These are phyloP conservation scores for Helianthus tuberosus DNA, from an alignment of 129 eudicot genomes.

Conservation along the genomic window DNA sequence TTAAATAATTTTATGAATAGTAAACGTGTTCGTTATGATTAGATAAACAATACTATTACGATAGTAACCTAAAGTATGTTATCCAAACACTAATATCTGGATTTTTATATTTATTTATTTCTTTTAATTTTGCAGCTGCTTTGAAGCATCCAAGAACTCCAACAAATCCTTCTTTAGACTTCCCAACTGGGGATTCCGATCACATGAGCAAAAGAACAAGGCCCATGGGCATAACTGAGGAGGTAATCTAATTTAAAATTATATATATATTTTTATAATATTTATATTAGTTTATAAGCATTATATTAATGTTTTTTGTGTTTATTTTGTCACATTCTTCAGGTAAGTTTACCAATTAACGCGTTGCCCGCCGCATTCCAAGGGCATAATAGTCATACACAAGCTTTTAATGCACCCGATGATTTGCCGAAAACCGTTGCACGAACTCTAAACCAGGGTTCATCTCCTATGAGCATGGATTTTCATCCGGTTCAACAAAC, in stretches of 20 bases:
- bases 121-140: slow-evolving; percentile 48
- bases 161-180: slow-evolving; percentile 75
- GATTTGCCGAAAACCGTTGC: slow-evolving; percentile 88
- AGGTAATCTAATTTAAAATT: slow-evolving; percentile 44
- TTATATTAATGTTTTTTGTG: neutral
- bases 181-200: slow-evolving; percentile 83
- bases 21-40: too few species aligned
- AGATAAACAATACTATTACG: too few species aligned
- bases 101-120: neutral
- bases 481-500: slow-evolving; percentile 87
- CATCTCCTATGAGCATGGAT: slow-evolving; percentile 97
- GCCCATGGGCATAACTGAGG: slow-evolving; percentile 75
- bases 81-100: neutral
- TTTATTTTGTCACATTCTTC: slow-evolving; percentile 21
- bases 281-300: slow-evolving; percentile 1
- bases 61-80: neutral
- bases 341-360: slow-evolving; percentile 83
- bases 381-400: slow-evolving; percentile 67
- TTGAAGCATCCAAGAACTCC: slow-evolving; percentile 88
- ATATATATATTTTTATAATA: neutral
- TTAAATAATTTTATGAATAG: too few species aligned
- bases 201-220: slow-evolving; percentile 79
- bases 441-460: slow-evolving; percentile 81
- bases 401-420: slow-evolving; percentile 62
- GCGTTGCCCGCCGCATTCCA: slow-evolving; percentile 68